Evolutionary conservation across 129 eudicot species (phyloP).

Genomic region (Sambucus nigra): DNA sequence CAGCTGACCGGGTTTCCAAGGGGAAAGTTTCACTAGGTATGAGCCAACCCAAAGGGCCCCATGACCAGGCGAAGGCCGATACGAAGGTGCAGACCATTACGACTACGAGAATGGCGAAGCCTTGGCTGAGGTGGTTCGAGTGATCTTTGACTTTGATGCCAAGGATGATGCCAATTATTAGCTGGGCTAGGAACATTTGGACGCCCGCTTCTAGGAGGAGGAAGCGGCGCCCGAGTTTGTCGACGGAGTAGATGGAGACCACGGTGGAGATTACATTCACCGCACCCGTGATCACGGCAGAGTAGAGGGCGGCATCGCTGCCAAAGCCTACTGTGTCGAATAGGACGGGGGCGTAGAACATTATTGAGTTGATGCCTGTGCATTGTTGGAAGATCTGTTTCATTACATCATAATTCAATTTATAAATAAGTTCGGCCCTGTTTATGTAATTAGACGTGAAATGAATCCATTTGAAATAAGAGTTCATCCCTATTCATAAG

Average conservation of each 20-base stretch:
- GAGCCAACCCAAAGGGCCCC: slow-evolving; percentile 97
- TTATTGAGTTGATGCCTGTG: slow-evolving; percentile 93
- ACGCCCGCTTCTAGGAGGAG: slow-evolving; percentile 81
- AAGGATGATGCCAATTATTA: slow-evolving; percentile 52
- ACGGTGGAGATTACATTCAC: slow-evolving; percentile 80
- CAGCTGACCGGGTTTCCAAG: slow-evolving; percentile 81
- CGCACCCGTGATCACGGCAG: slow-evolving; percentile 87
- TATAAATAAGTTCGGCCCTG: too few species aligned
- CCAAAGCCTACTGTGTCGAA: slow-evolving; percentile 72
- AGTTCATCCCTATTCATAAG: too few species aligned
- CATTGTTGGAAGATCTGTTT: slow-evolving; percentile 77
- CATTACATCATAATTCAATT: too few species aligned
- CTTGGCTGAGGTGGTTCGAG: slow-evolving; percentile 28
- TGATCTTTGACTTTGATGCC: slow-evolving; percentile 63
- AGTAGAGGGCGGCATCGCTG: slow-evolving; percentile 69
- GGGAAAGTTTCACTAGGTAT: slow-evolving; percentile 95
- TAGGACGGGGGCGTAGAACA: slow-evolving; percentile 94
- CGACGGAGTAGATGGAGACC: slow-evolving; percentile 79
- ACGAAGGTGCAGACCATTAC: slow-evolving; percentile 68
- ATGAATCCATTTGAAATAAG: too few species aligned
- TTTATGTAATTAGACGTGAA: too few species aligned
- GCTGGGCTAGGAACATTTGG: slow-evolving; percentile 84
- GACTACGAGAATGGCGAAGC: slow-evolving; percentile 61
- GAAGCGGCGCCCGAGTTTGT: slow-evolving; percentile 70
- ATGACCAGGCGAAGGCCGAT: slow-evolving; percentile 91